A percentile compares a stretch with the other conserved stretches of the same genome.
Conservation (phyloP, 495 filamentous ascomycete genomes). For the Trichoderma virens region DNA sequence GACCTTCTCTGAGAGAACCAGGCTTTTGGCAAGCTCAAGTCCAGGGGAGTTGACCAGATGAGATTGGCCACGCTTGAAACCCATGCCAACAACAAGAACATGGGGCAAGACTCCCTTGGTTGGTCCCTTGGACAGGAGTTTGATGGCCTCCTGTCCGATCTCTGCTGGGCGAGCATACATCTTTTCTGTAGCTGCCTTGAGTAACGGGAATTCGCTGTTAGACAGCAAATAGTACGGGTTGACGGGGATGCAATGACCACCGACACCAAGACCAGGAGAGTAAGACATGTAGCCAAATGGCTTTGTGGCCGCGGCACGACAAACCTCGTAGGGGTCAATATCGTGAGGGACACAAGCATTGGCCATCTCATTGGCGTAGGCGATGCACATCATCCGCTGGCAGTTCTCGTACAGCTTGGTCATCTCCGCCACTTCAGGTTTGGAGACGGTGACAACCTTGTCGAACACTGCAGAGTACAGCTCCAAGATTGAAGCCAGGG, state of each 20-base stretch:
- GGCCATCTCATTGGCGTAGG: slow-evolving; percentile 36
- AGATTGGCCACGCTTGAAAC: slow-evolving; percentile 28
- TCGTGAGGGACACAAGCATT: slow-evolving; percentile 28
- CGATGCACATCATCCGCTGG: slow-evolving; percentile 31
- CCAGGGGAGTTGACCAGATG: slow-evolving; percentile 25
- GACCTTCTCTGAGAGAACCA: slow-evolving; percentile 18
- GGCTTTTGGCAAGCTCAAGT: slow-evolving; percentile 20
- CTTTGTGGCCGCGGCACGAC: slow-evolving; percentile 29
- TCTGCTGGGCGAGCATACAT: slow-evolving; percentile 26
- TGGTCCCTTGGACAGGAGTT: neutral
- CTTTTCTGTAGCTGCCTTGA: slow-evolving; percentile 25
- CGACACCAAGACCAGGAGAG: slow-evolving; percentile 28
- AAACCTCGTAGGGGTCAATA: slow-evolving; percentile 33
- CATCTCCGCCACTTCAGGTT: slow-evolving; percentile 36
- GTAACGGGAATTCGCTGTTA: slow-evolving; percentile 25
- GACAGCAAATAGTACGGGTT: slow-evolving; percentile 32
- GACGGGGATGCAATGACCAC: slow-evolving; percentile 34
- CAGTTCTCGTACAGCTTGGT: slow-evolving; percentile 37
- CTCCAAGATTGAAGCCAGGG: slow-evolving; percentile 22
- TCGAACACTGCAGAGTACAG: slow-evolving; percentile 29
- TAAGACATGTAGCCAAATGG: slow-evolving; percentile 32
- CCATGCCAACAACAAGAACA: slow-evolving; percentile 28
- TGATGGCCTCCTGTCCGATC: slow-evolving; percentile 13
- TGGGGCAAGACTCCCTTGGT: slow-evolving; percentile 10
- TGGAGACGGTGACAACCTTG: slow-evolving; percentile 26